Evolutionary conservation across 2,329 filamentous ascomycete species (phyloP), one percentile per base, ranked within the genome.

Genomic region (Trichoderma sp.): DNA sequence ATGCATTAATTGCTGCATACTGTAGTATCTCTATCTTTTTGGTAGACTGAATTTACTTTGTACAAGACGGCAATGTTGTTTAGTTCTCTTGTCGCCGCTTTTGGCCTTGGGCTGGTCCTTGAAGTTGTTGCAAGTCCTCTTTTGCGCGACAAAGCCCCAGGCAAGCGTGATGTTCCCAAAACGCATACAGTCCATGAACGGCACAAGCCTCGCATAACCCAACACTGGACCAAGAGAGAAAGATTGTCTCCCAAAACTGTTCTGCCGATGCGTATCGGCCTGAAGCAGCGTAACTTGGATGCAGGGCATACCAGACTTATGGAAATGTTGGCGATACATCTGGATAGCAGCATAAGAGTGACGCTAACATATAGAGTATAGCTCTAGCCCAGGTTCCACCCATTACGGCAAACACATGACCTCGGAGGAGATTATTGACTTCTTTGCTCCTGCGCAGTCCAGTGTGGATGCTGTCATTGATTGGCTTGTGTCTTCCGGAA

Each of bases 401-500:
- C 49, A 59, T 21, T 69, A 69, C 21, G 67, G 67, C 0, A 64
- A 69, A 27, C 60, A 69, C 60, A 57, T 64, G 59, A 69, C 67
- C 11, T 27, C 33, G 3, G 60, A 69, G 27, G 49, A 69, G 33
- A 53, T 69, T 16, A 43, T 49, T 19, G 60, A 69, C 33, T 65
- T 65, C 33, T 69, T 69, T 33, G 35, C 81, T 16, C 80, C 81
- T 0, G 72, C 71, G 8, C 69, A 76, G 13, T 83, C 85, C 43
- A 78, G 84, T 3, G 81, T 87, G 3, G 78, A 83, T 24, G 77
- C 82, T 2, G 84, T 88, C 19, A 81, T 82, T 73, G 74, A 80
- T 10, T 89, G 87, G 87, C 80, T 89, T 11, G 75, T 79, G 21
- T 74, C 76, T 10, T 81, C 83, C 47, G 88, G 87, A 7, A 86